Base-by-base conservation (phyloP, 805 yeast species). In the Metschnikowia gelsemii region DNA sequence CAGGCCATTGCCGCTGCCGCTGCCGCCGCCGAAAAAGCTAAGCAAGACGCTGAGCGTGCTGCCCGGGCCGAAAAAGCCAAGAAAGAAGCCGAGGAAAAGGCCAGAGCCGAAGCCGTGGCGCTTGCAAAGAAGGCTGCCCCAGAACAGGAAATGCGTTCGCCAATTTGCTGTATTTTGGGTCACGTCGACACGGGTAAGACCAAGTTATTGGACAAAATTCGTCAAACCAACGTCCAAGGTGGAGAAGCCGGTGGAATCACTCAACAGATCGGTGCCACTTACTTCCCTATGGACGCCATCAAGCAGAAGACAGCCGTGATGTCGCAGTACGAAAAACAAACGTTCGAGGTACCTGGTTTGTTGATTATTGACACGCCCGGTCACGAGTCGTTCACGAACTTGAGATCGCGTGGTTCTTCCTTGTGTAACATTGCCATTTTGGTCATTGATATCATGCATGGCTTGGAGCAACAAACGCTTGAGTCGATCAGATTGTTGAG, bases 241-340 rank as follows among this genome's bases (percentile, higher is more conserved):
- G 99, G 99, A 62, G 99, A 93, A 73, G 99, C 99, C 42, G 99
- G 99, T 75, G 99, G 99, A 75, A 93, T 93, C 65, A 93, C 99
- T 51, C 99, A 93, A 78, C 99, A 93, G 72, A 93, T 93, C 62
- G 99, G 99, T 80, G 99, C 99, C 42, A 93, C 99, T 17, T 93
- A 93, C 66, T 93, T 93, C 87, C 99, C 99, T 47, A 89, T 93
- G 54, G 95, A 85, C 22, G 89, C 97, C 31, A 87, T 93, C 58
- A 82, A 83, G 66, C 81, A 81, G 60, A 93, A 93, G 72, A 93
- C 98, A 20, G 84, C 80, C 33, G 95, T 85, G 37, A 91, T 93
- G 97, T 79, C 86, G 43, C 74, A 80, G 50, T 85, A 81, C 62
- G 96, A 87, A 64, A 85, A 86, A 60, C 82, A 82, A 62, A 75